phyloP scores from a whole-genome alignment of 805 yeast genomes.

The Ogataea siamensis region DNA sequence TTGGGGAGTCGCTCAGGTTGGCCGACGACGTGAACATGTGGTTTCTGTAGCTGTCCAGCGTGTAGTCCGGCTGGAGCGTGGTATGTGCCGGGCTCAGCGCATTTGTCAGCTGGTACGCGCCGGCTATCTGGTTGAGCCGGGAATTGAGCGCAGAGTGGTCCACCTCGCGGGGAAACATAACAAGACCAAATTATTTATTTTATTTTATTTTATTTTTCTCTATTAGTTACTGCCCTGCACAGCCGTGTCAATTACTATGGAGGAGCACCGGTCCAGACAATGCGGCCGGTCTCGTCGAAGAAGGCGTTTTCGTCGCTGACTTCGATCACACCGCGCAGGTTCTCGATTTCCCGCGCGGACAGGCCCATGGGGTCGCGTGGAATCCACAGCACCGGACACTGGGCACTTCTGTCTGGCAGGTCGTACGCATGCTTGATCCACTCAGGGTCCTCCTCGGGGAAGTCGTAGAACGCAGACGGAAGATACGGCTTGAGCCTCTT shows the following conservation, averaged over 20 bases:
- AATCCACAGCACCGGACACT: conserved; percentile 83
- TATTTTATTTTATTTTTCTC: not conserved
- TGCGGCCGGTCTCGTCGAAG: conserved; percentile 49
- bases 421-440: conserved; percentile 66
- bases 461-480: conserved; percentile 59
- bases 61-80: conserved; percentile 20
- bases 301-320: conserved; percentile 68
- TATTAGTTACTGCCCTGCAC: not conserved
- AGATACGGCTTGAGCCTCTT: conserved; percentile 46
- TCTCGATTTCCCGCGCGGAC: conserved; percentile 56
- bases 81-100: conserved; percentile 19
- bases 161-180: conserved; percentile 21
- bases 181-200: conserved; percentile 4
- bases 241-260: conserved; percentile 34
- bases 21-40: conserved; percentile 25
- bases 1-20: conserved; percentile 22
- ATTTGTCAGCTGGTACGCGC: conserved; percentile 25
- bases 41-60: conserved; percentile 23
- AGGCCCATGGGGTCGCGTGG: conserved; percentile 89
- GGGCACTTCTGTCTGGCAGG: conserved; percentile 68
- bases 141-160: conserved; percentile 16
- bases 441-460: conserved; percentile 41
- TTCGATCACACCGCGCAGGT: conserved; percentile 52
- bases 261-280: conserved; percentile 50
- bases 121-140: conserved; percentile 21